Evolutionary conservation across 1,139 yeast genomes (phyloP), one percentile per base, ranked within the genome.

Genomic region (Suhomyces ambrosiae): DNA sequence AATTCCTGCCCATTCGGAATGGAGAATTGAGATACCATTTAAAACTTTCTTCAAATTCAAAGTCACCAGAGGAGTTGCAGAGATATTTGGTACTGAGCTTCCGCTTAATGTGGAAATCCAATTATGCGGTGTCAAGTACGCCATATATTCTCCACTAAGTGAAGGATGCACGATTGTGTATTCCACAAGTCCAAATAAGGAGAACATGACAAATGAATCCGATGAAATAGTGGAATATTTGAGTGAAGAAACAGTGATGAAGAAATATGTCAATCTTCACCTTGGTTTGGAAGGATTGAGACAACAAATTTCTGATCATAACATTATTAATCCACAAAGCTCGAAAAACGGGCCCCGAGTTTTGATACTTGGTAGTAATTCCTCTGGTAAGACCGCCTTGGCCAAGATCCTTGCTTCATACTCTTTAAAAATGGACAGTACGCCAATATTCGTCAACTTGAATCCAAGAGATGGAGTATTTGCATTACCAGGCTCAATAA

Each of bases 51-150:
- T 89, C 32, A 70, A 70, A n/a, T 54, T 88, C 23, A 80, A 72
- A 47, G 73, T 85, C 23, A 46, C 63, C 3, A 65, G 69, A 6
- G 98, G 98, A 2, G 73, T 82, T 2, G 96, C 87, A 2, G 98
- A 92, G 61, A 75, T 90, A 13, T 88, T 86, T 62, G 98, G 98
- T 16, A 88, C 97, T 2, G 98, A 92, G 56, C 72, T 92, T 23
- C 87, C 97, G 2, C 66, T 72, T 23, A 88, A 86, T 43, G 73
- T 76, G 1, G 86, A 81, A 16, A 74, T 86, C 49, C 72, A 38
- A 74, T 82, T 66, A 55, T 70, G 54, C 74, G 92, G 66, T 17
- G 75, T 42, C 55, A 82, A 61, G 74, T 80, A 56, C 63, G 80
- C 52, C 71, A 80, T 49, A 44, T 92, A 40, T 74, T 75, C 68